These are phyloP conservation scores for Backusella mclennaniae DNA, from an alignment of 192 early-diverging fungal genomes.

Conservation along the genomic window DNA sequence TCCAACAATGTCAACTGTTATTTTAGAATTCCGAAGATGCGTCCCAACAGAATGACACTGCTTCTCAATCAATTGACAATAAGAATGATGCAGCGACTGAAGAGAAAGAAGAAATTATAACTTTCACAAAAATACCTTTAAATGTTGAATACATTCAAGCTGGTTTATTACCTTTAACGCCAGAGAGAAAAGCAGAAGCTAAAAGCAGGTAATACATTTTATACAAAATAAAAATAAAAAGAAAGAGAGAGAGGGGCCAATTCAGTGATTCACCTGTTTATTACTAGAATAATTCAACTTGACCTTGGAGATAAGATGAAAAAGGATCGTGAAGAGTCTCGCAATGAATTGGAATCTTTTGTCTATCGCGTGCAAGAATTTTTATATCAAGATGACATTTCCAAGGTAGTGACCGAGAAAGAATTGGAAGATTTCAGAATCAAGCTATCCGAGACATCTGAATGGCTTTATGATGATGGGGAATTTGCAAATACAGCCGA, in stretches of 20 bases:
- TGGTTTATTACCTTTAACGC: slow-evolving; percentile 23
- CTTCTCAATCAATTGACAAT: slow-evolving; percentile 32
- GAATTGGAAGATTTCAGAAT: slow-evolving; percentile 65
- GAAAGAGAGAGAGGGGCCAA: no score
- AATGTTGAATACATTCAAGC: slow-evolving; percentile 23
- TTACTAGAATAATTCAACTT: slow-evolving; percentile 46
- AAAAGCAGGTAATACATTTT: slow-evolving; percentile 23
- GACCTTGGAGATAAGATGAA: slow-evolving; percentile 72
- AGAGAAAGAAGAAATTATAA: slow-evolving; percentile 14
- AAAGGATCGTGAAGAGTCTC: slow-evolving; percentile 73
- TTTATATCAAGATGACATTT: slow-evolving; percentile 70
- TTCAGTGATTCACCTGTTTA: background rate
- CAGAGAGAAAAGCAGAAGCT: slow-evolving; percentile 26
- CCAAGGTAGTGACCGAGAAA: slow-evolving; percentile 61
- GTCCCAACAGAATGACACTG: slow-evolving; percentile 24
- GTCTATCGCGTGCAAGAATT: slow-evolving; percentile 85
- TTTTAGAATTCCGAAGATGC: background rate
- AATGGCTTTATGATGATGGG: slow-evolving; percentile 86
- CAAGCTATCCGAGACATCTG: slow-evolving; percentile 56
- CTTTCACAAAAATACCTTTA: slow-evolving; percentile 16
- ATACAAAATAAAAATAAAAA: slow-evolving; percentile 1
- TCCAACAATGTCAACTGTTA: background rate
- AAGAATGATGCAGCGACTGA: slow-evolving; percentile 32
- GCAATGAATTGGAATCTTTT: slow-evolving; percentile 88
- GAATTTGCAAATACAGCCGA: slow-evolving; percentile 66